Conservation (phyloP, 2,329 filamentous ascomycete genomes). For the Blastomyces gilchristii region DNA sequence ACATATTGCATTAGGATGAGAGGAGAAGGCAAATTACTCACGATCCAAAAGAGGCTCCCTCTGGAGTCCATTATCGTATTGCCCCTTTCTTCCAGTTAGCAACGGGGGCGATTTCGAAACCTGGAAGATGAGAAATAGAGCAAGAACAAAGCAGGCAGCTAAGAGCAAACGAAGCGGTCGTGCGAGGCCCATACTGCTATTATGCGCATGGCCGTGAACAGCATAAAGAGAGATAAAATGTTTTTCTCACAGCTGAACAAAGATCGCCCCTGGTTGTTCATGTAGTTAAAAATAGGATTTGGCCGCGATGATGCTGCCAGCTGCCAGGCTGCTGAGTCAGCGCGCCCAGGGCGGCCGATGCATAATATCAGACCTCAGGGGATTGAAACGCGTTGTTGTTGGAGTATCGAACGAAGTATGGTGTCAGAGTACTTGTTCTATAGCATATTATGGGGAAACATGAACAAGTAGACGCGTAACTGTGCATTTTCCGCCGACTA, state of each 20-base stretch:
- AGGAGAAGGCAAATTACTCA: constrained; percentile 39
- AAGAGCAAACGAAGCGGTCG: constrained; percentile 73
- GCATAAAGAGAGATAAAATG: not conserved
- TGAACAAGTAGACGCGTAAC: not conserved
- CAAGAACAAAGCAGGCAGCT: constrained; percentile 58
- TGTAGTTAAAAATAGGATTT: not conserved
- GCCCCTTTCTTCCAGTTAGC: constrained; percentile 24
- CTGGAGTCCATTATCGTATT: constrained; percentile 50
- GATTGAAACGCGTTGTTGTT: not conserved
- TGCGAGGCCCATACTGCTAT: constrained; percentile 63
- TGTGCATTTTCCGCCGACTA: not conserved
- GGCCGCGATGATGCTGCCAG: not conserved
- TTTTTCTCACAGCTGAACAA: too few relatives aligned
- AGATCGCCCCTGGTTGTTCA: not conserved
- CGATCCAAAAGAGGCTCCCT: constrained; percentile 80
- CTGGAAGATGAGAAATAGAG: constrained; percentile 69
- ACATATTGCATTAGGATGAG: constrained; percentile 6
- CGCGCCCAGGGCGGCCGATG: too few relatives aligned
- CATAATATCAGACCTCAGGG: not conserved
- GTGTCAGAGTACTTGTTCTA: not conserved
- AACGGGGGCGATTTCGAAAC: constrained; percentile 50
- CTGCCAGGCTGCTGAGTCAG: not conserved
- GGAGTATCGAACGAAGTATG: not conserved
- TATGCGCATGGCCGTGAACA: constrained; percentile 9
- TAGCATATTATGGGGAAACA: not conserved